phyloP scores from a whole-genome alignment of 1,284 basidiomycete genomes.

The Pisolithus thermaeus region DNA sequence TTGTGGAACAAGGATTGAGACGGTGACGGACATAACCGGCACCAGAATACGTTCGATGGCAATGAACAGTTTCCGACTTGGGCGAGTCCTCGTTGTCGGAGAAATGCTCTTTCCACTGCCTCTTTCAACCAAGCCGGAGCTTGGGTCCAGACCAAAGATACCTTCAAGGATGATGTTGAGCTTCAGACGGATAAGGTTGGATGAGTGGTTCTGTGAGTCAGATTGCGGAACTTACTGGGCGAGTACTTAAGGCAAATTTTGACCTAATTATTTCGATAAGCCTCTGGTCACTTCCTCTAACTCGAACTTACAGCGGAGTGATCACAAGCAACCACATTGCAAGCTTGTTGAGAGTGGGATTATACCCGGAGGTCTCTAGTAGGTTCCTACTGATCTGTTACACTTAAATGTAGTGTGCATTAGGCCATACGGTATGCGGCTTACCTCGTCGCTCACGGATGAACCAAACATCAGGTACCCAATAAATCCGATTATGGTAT shows the following conservation, averaged over 20 bases:
- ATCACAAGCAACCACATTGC: conserved; percentile 90
- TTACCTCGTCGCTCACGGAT: conserved; percentile 76
- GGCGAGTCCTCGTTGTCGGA: conserved; percentile 9
- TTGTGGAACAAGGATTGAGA: conserved; percentile 78
- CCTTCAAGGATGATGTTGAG: conserved; percentile 79
- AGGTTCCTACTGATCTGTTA: conserved; percentile 81
- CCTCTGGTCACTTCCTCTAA: conserved; percentile 3
- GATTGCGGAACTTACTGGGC: conserved; percentile 58
- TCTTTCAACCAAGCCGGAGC: conserved; percentile 33
- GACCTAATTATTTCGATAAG: conserved; percentile 39
- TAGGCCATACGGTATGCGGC: conserved; percentile 12
- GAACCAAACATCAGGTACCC: conserved; percentile 94
- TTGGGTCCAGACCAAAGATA: conserved; percentile 58
- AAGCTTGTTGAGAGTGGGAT: conserved; percentile 64
- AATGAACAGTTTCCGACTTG: conserved; percentile 33
- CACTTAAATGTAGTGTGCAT: not conserved
- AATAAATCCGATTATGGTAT: conserved; percentile 74
- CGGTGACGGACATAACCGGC: conserved; percentile 54
- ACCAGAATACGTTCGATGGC: conserved; percentile 57
- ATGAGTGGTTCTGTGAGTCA: not conserved
- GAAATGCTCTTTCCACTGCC: conserved; percentile 27
- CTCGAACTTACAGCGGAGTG: conserved; percentile 63
- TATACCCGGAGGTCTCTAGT: conserved; percentile 73
- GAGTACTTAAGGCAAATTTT: conserved; percentile 82
- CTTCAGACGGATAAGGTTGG: conserved; percentile 29